Base-by-base conservation (phyloP, 176 grass and related monocot species). In the Zea luxurians region DNA sequence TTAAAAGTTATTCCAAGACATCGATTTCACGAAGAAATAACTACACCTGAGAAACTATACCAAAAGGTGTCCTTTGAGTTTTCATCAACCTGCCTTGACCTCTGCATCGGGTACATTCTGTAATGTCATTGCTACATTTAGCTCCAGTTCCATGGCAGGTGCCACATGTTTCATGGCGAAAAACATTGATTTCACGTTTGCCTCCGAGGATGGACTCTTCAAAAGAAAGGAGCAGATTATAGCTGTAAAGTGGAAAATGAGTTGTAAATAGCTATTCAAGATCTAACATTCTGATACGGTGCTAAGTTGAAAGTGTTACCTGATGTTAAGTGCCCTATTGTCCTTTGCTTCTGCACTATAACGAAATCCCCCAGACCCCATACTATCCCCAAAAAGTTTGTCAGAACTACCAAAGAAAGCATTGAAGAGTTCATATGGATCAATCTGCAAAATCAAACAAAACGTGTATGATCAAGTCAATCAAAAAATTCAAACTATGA, bases 351-450 rank as follows among this genome's bases (percentile, higher is more conserved):
- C 82, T 70, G 91, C 64, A 68, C 64, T 80, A 61, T 78, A 91
- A 62, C 62, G 54, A 67, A 93, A 88, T 89, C 75, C 79, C 18
- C 83, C 74, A 71, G 71, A 42, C 3, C 78, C 64, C 76, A 84
- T 82, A 71, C 79, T 82, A 49, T 86, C 79, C 66, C 88, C 83
- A 89, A 91, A 97, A 81, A 84, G 2, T 15, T 86, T 82, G 71
- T 76, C 84, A 55, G 91, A 81, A 35, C 74, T 77, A 46, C 91
- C 91, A 86, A 97, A 97, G 59, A 90, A 91, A 54, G 89, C 58
- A 79, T 92, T 90, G 55, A 97, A 97, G 73, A 93, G 84, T 86
- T 97, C 91, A 86, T 80, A 90, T 16, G 91, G 94, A 81, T 97
- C 91, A 73, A 97, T 68, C 94, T 97, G 69, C 50, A 42, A 77